Percentiles rank a stretch among this genome's conserved stretches.
phyloP scores from a whole-genome alignment of 78 protist species.

The Dictyostelium citrinum region DNA sequence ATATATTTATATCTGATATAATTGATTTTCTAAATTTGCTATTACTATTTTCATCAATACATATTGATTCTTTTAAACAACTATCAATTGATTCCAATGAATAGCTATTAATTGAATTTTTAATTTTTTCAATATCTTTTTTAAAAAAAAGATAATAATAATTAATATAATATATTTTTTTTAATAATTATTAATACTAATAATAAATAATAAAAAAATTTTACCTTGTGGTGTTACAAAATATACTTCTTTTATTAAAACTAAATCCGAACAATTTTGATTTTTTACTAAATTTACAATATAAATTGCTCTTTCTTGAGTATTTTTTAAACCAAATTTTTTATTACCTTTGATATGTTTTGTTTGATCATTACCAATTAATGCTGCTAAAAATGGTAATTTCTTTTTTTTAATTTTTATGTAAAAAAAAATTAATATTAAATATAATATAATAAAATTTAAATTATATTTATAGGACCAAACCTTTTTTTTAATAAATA shows the following conservation, averaged over 20 bases:
- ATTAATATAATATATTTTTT: too few species aligned
- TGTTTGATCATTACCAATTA: slow-evolving; percentile 7
- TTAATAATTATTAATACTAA: too few species aligned
- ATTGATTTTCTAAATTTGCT: neutral
- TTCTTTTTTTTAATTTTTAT: neutral
- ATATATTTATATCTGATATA: neutral
- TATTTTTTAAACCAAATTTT: neutral
- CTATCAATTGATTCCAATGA: neutral
- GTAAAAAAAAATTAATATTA: neutral
- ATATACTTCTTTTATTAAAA: neutral
- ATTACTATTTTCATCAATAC: neutral
- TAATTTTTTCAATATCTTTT: neutral
- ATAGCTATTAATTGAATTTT: neutral
- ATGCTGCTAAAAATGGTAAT: neutral
- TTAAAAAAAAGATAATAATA: too few species aligned
- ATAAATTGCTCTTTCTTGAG: neutral
- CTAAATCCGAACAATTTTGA: neutral
- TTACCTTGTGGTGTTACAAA: neutral
- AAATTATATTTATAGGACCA: neutral
- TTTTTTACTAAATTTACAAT: neutral
- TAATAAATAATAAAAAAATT: too few species aligned
- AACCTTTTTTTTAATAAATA: neutral
- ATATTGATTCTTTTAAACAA: neutral
- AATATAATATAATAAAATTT: neutral
- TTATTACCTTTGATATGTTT: neutral